Evolutionary conservation across 2,329 filamentous ascomycete species (phyloP).

Genomic region (Coccinonectria pachysandricola): DNA sequence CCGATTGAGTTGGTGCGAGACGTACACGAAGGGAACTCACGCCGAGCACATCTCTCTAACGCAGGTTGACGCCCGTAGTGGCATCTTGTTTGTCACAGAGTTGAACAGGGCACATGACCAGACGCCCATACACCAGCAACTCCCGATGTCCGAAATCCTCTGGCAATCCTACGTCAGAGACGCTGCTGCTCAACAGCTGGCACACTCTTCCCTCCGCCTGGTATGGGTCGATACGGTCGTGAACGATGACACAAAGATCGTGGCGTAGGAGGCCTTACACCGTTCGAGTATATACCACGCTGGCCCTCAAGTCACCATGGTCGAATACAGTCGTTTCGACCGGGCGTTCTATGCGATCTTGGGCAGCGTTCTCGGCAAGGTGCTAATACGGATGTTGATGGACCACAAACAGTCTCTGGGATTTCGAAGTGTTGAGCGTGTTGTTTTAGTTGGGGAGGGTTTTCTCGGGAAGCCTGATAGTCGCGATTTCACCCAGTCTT

Average conservation of each 20-base stretch:
- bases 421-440: background rate
- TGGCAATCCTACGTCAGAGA: constrained; percentile 1
- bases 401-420: background rate
- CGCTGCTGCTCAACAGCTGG: background rate
- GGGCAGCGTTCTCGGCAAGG: background rate
- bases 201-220: background rate
- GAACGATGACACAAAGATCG: constrained; percentile 2
- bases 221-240: constrained; percentile 1
- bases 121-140: too few species aligned
- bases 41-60: too few species aligned
- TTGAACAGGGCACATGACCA: too few species aligned
- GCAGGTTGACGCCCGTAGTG: too few species aligned
- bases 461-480: background rate
- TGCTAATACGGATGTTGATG: background rate
- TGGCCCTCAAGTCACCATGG: too few species aligned
- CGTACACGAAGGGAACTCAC: too few species aligned
- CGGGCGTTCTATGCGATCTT: constrained; percentile 1
- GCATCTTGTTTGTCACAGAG: too few species aligned
- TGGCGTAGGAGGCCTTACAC: constrained; percentile 2
- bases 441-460: background rate
- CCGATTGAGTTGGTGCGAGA: too few species aligned
- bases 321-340: background rate
- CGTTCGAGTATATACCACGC: background rate
- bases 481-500: background rate
- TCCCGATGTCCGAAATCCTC: background rate